Percentiles rank a stretch among this genome's conserved stretches.
phyloP scores from a whole-genome alignment of 371 early-diverging fungal genomes.

The Umbelopsis sp. region DNA sequence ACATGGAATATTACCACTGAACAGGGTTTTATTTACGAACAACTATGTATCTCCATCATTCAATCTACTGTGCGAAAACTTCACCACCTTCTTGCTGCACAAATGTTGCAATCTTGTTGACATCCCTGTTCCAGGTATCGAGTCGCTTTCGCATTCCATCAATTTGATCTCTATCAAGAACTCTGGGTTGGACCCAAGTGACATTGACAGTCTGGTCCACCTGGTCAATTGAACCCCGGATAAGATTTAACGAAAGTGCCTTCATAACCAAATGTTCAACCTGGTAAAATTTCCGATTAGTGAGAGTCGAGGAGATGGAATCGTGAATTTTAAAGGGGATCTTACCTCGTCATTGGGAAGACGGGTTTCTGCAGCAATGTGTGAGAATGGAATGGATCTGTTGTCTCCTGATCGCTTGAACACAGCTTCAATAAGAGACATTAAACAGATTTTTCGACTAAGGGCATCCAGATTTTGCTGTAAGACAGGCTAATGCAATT shows the following conservation, averaged over 20 bases:
- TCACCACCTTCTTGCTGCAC: slow-evolving; percentile 65
- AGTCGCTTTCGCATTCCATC: slow-evolving; percentile 69
- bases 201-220: slow-evolving; percentile 85
- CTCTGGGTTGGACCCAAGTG: slow-evolving; percentile 97
- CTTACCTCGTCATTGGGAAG: slow-evolving; percentile 75
- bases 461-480: slow-evolving; percentile 73
- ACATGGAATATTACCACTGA: too few species aligned
- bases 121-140: slow-evolving; percentile 58
- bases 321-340: background rate
- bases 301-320: too few species aligned
- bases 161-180: slow-evolving; percentile 89
- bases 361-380: slow-evolving; percentile 87
- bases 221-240: slow-evolving; percentile 95
- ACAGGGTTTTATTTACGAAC: slow-evolving; percentile 3
- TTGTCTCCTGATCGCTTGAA: slow-evolving; percentile 86
- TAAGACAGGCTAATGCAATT: slow-evolving; percentile 65
- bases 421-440: slow-evolving; percentile 94
- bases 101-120: slow-evolving; percentile 60
- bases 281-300: slow-evolving; percentile 31
- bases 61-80: slow-evolving; percentile 47
- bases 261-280: slow-evolving; percentile 98
- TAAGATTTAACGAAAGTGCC: slow-evolving; percentile 89
- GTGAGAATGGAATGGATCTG: slow-evolving; percentile 81
- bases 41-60: background rate
- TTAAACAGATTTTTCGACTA: slow-evolving; percentile 94